phyloP scores from a whole-genome alignment of 148 eudicot genomes.

The Spergularia bocconei region DNA sequence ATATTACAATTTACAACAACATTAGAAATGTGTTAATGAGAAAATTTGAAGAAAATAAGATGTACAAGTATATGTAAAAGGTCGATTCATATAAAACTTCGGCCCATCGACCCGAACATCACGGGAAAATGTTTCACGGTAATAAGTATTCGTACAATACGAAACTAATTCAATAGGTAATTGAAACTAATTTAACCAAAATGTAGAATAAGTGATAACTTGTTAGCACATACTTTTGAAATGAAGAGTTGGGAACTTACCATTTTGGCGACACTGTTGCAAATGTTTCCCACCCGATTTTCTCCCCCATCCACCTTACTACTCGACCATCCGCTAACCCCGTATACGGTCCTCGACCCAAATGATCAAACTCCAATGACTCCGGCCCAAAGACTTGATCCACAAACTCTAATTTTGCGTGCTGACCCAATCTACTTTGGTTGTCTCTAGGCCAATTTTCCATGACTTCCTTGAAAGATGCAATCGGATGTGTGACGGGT shows the following conservation, averaged over 20 bases:
- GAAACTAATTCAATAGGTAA: too few species aligned
- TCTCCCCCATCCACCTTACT: conserved; percentile 74
- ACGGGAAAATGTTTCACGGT: too few species aligned
- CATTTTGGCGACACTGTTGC: conserved; percentile 66
- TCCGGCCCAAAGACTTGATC: conserved; percentile 86
- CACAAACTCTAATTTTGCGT: conserved; percentile 60
- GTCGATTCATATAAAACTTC: too few species aligned
- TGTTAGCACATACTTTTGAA: too few species aligned
- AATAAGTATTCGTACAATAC: too few species aligned
- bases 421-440: conserved; percentile 50
- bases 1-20: neutral
- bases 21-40: too few species aligned
- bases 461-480: conserved; percentile 72
- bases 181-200: too few species aligned
- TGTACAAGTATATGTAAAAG: too few species aligned
- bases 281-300: conserved; percentile 76
- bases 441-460: conserved; percentile 73
- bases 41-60: neutral
- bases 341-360: conserved; percentile 74
- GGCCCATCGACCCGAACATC: too few species aligned
- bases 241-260: conserved; percentile 27
- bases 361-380: conserved; percentile 67
- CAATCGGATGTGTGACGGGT: conserved; percentile 67
- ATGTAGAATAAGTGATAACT: too few species aligned
- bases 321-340: conserved; percentile 86